Base-by-base conservation (phyloP, 2,329 filamentous ascomycete genomes). In the Neophaeococcomyces aloes region DNA sequence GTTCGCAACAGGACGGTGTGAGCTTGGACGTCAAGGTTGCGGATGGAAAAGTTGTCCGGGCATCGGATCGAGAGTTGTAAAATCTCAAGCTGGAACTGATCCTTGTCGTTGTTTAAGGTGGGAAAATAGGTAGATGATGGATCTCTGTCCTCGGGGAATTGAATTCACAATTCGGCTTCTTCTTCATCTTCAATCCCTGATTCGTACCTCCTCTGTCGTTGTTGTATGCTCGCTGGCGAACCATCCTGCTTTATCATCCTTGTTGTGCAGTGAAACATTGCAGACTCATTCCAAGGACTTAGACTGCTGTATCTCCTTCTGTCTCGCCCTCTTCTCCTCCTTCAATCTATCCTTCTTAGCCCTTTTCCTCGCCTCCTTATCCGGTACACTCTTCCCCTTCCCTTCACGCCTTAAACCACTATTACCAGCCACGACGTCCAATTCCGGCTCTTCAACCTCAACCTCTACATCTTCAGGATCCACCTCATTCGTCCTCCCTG, bases 31-130 rank as follows among this genome's bases (percentile, higher is more conserved):
- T n/a, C n/a, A n/a, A n/a, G n/a, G n/a, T n/a, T 65, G 58, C 60
- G 23, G 65, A 70, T 55, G 74, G 76, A 50, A 69, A 68, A 48
- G 75, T 78, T 25, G 72, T 78, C 50, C 84, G 81, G 65, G 79
- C 83, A 37, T 78, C 76, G 32, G 86, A 86, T 45, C 76, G 85
- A 50, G 86, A 93, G 66, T 63, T 89, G 64, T 88, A 73, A 65
- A 15, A 14, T 27, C 23, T n/a, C n/a, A n/a, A n/a, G n/a, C n/a
- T n/a, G n/a, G n/a, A n/a, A n/a, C n/a, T n/a, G n/a, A n/a, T n/a
- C n/a, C n/a, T n/a, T n/a, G n/a, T n/a, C n/a, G n/a, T n/a, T n/a
- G n/a, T n/a, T n/a, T n/a, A n/a, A n/a, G n/a, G n/a, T n/a, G n/a
- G n/a, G n/a, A n/a, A n/a, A n/a, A n/a, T n/a, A n/a, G n/a, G n/a